Evolutionary conservation across 2,329 filamentous ascomycete species (phyloP), one percentile per base, ranked within the genome.

Genomic region (Uncinocarpus reesii): DNA sequence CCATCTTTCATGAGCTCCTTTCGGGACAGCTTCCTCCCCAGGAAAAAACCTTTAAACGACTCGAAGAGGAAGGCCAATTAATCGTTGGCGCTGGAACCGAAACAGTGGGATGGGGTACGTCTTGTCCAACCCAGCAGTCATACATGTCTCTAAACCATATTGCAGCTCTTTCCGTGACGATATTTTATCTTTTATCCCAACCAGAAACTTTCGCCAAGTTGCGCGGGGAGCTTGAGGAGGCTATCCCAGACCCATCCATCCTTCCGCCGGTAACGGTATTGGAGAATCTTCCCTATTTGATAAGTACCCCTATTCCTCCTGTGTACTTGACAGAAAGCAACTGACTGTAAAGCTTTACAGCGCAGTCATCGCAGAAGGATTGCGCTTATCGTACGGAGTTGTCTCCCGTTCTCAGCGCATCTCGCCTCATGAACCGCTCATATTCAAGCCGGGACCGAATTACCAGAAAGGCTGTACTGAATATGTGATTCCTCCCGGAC

Each of bases 11-110:
- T 46, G 58, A 58, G 31, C 42, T 54, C 18, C 40, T 64, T 3
- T 60, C 65, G 23, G 62, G 63, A 3, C 50, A 57, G 1, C 43
- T 73, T 15, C 65, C 59, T 7, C 57, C 53, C 0, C 53, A 66
- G 6, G 69, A 74, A 45, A 67, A 66, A 42, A 63, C 55, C 0
- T 42, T 57, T 8, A 54, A 57, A 47, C 58, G 64, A 0, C 44
- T 67, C 11, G 51, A 60, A 20, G 61, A 65, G 44, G 65, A 67
- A 41, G 56, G 56, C 4, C 53, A 58, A 5, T 41, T 60, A 24
- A 47, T 66, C 2, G 50, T 65, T 13, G 55, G 50, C 6, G 64
- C 63, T 7, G 65, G 64, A 0, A 65, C 58, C 1, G 64, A 66
- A 44, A 66, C 64, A 1, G 65, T 62, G 2, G 46, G 37, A 28